Conservation (phyloP, 176 grass and related monocot species). For the Miscanthus lutarioriparius region DNA sequence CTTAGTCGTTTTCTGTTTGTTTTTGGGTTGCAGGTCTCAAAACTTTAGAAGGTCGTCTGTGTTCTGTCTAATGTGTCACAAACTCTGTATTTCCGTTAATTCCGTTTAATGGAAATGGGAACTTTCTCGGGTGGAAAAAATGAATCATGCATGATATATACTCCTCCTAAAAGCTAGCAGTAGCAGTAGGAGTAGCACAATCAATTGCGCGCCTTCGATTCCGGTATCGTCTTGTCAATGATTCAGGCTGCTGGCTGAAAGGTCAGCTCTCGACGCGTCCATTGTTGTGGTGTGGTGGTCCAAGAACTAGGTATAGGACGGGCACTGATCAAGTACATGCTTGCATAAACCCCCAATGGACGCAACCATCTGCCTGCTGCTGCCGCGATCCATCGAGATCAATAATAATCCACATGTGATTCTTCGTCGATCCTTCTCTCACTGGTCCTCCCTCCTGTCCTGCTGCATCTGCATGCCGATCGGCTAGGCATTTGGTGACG, state of each 20-base stretch:
- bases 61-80: no score
- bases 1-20: no score
- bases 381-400: not conserved
- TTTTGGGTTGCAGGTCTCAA: no score
- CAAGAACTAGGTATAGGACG: not conserved
- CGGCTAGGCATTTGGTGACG: not conserved
- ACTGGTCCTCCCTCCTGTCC: constrained; percentile 2
- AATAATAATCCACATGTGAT: not conserved
- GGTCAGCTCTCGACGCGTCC: not conserved
- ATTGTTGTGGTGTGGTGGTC: constrained; percentile 5
- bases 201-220: not conserved
- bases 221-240: constrained; percentile 9
- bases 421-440: not conserved
- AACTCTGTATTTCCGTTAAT: no score
- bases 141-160: not conserved
- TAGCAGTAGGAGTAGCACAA: not conserved
- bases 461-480: not conserved
- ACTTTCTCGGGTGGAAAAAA: no score
- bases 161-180: not conserved
- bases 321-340: constrained; percentile 18
- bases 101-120: no score
- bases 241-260: not conserved
- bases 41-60: no score
- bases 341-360: constrained; percentile 24
- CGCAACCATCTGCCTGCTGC: constrained; percentile 7